Evolutionary conservation across 768 basidiomycete species (phyloP), one percentile per base, ranked within the genome.

Genomic region (Pilatotrama ljubarskyi): DNA sequence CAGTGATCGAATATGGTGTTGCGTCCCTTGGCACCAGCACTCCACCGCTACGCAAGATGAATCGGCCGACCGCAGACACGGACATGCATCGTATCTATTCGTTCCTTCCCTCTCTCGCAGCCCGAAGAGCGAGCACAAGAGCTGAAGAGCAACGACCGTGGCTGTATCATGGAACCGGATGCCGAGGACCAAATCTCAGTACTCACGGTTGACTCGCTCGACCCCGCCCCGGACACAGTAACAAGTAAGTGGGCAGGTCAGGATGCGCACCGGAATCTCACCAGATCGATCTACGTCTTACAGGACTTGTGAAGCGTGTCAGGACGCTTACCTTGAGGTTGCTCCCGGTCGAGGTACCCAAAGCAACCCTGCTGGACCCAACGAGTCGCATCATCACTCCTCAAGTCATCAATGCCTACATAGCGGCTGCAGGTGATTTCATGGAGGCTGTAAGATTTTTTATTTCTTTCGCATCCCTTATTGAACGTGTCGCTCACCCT

Each of bases 311-410:
- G 36, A 88, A 82, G 65, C 85, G 94, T 38, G 77, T 95, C 51
- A 82, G 91, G 51, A 84, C 88, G 2, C 77, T 97, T 66, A 91
- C 89, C 2, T 72, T 90, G 56, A 80, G 76, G 44, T 78, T 97
- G 5, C 79, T 97, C 2, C 95, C 94, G 8, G 80, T 93, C 8
- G 86, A 95, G 73, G 92, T 95, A 14, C 82, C 89, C 37, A 74
- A 81, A 3, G 75, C 77, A 35, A 79, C 73, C 22, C 83, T 97
- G 53, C 83, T 79, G 66, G 86, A 88, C 35, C 84, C 93, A 0
- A 94, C 90, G 0, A 91, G 88, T 72, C 83, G 91, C 59, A 80
- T 95, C 51, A 91, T 96, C 43, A 95, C 93, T 0, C 88, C 88
- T 0, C 77, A 80, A 51, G 91, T 96, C 46, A 82, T 98, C 58